Conservation (phyloP, 192 early-diverging fungal species). For the Coemansia sp. region DNA sequence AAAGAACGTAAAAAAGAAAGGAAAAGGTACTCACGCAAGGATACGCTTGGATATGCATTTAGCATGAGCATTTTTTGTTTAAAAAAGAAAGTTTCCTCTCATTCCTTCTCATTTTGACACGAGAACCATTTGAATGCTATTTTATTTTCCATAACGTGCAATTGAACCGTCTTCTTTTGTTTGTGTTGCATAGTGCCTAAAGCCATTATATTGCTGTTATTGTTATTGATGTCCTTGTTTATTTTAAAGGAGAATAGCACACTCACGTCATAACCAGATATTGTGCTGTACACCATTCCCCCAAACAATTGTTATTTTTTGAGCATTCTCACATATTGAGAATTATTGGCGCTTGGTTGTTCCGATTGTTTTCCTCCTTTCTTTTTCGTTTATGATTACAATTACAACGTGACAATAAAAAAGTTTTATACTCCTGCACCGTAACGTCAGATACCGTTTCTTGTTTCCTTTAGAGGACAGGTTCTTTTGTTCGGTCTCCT, state of each 20-base stretch:
- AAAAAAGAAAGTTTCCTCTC: background rate
- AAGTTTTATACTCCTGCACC: background rate
- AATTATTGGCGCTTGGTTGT: background rate
- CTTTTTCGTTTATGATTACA: too few species aligned
- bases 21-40: background rate
- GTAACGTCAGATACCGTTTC: conserved; percentile 1
- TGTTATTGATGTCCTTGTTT: too few species aligned
- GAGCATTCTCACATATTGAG: background rate
- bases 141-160: too few species aligned
- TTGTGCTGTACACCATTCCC: too few species aligned
- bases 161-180: too few species aligned
- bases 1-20: too few species aligned
- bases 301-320: background rate
- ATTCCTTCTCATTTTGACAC: background rate
- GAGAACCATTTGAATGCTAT: too few species aligned
- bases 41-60: background rate
- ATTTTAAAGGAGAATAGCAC: too few species aligned
- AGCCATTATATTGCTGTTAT: too few species aligned
- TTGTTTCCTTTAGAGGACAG: background rate
- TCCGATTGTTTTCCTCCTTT: background rate
- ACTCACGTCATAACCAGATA: background rate
- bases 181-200: too few species aligned
- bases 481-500: too few species aligned
- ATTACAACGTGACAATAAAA: background rate
- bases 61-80: background rate